Evolutionary conservation across 2,329 filamentous ascomycete genomes (phyloP), one percentile per base, ranked within the genome.

Genomic region (Colletotrichum higginsianum): DNA sequence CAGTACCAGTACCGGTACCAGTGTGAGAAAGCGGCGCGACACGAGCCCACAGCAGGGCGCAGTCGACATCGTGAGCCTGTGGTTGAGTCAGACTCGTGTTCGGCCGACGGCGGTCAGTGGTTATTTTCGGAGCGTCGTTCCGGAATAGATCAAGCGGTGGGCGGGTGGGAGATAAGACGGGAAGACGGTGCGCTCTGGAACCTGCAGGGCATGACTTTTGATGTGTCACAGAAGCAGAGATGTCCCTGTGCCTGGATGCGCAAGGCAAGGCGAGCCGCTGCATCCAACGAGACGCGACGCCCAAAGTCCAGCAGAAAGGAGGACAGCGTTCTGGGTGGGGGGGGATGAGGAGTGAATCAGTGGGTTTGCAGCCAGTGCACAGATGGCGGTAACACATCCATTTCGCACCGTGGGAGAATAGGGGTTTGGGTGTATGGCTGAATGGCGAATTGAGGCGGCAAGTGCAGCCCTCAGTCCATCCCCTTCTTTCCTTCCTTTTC

Each of bases 111-210:
- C 65, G 68, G 65, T 50, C 26, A 60, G 44, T 63, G 65, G 49
- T 69, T 64, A 71, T 68, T 68, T 60, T 71, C 69, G 69, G 69
- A 71, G 38, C 30, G 23, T 68, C 47, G 65, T 64, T 44, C 69
- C 65, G 69, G 52, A 40, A 63, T 30, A 30, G 30, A 30, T 30
- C 61, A 53, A 64, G 69, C 58, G 65, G 65, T 63, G 58, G 67
- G 49, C 46, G 16, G 40, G 55, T 23, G 53, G 44, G 50, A 68
- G 65, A 55, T 40, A 46, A 60, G 46, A 42, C 56, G 38, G 35
- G 15, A 26, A 44, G 38, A 23, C 50, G 67, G 57, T 64, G 46
- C 49, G 58, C 64, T 68, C 60, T 68, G 46, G 65, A 68, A 63
- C 58, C 52, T 8, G 21, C 15, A 53, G 26, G 30, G 52, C 18